These are phyloP conservation scores for Quillaja saponaria DNA, from an alignment of 306 rosid species.

Conservation along the genomic window DNA sequence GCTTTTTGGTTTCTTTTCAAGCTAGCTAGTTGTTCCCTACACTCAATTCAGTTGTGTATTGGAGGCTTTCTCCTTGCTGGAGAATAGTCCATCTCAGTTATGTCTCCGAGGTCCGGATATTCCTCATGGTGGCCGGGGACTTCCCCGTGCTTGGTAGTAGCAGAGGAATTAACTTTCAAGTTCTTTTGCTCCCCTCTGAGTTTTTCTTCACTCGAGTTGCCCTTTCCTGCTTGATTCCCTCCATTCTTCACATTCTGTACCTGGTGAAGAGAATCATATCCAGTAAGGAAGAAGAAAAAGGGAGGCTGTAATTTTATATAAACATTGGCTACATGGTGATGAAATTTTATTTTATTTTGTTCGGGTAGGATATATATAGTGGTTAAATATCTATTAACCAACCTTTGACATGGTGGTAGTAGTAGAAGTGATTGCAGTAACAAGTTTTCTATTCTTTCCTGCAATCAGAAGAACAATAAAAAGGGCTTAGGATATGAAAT, in stretches of 20 bases:
- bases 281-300: background rate
- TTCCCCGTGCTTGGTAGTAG: conserved; percentile 13
- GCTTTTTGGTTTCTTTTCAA: background rate
- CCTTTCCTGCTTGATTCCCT: conserved; percentile 19
- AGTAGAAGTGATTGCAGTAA: conserved; percentile 34
- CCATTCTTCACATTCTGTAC: conserved; percentile 35
- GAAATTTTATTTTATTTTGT: background rate
- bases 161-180: conserved; percentile 10
- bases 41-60: conserved; percentile 53
- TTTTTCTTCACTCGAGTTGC: conserved; percentile 12
- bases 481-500: conserved; percentile 14
- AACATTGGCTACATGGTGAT: background rate
- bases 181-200: conserved; percentile 17
- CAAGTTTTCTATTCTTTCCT: conserved; percentile 51
- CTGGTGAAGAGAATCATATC: conserved; percentile 7
- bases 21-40: background rate
- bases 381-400: conserved; percentile 22
- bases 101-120: conserved; percentile 36
- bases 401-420: conserved; percentile 43
- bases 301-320: background rate
- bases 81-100: conserved; percentile 63
- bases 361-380: too few relatives aligned
- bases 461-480: conserved; percentile 38
- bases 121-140: background rate
- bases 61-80: conserved; percentile 58